Percentiles rank a stretch among this genome's conserved stretches.
Conservation (phyloP, 2,329 filamentous ascomycete genomes). For the Chalara sp. region DNA sequence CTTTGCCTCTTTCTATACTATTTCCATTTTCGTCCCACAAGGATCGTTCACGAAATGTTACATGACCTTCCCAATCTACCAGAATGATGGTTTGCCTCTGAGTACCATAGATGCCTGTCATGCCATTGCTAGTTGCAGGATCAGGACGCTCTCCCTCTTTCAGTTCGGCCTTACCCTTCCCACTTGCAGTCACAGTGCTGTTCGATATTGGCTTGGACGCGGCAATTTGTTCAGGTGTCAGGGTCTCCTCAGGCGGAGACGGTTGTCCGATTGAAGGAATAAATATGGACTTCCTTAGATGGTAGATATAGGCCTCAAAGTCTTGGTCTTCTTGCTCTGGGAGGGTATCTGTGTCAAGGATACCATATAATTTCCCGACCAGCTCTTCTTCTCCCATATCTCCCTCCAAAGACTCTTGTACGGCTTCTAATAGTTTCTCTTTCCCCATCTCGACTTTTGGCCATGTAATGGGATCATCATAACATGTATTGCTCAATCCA, state of each 20-base stretch:
- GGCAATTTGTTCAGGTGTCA: slow-evolving; percentile 27
- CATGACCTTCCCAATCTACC: slow-evolving; percentile 56
- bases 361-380: slow-evolving; percentile 41
- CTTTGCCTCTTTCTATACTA: slow-evolving; percentile 43
- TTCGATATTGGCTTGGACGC: slow-evolving; percentile 20
- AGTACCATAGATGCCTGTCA: slow-evolving; percentile 56
- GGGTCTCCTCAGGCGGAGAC: slow-evolving; percentile 31
- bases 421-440: slow-evolving; percentile 26
- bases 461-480: slow-evolving; percentile 47
- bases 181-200: slow-evolving; percentile 18
- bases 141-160: slow-evolving; percentile 29
- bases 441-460: slow-evolving; percentile 51
- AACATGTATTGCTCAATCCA: slow-evolving; percentile 57
- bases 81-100: slow-evolving; percentile 57
- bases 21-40: slow-evolving; percentile 54
- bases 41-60: slow-evolving; percentile 52
- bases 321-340: slow-evolving; percentile 30
- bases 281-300: slow-evolving; percentile 54
- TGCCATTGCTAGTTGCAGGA: slow-evolving; percentile 35
- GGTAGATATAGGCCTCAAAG: slow-evolving; percentile 46
- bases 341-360: slow-evolving; percentile 53
- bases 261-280: slow-evolving; percentile 49
- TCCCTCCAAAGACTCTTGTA: slow-evolving; percentile 35
- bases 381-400: slow-evolving; percentile 39
- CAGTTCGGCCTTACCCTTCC: slow-evolving; percentile 27